A percentile compares a stretch with the other conserved stretches of the same genome.
Evolutionary conservation across 352 stramenopile genomes (phyloP).

Genomic region (Achlya hypogyna): DNA sequence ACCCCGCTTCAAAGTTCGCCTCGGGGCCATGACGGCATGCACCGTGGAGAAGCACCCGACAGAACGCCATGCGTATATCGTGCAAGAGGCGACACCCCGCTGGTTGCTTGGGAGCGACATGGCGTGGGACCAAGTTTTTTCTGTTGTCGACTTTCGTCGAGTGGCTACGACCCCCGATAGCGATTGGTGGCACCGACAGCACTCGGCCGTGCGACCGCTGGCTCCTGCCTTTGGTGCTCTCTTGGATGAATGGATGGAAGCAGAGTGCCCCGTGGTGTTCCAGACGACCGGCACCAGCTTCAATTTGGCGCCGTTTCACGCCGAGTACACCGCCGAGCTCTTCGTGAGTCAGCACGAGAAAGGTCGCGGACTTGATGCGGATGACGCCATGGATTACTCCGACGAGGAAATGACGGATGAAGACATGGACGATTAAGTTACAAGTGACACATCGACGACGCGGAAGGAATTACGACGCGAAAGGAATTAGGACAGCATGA

Average conservation of each 20-base stretch:
- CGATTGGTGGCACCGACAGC: background rate
- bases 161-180: background rate
- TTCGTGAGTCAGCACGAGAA: background rate
- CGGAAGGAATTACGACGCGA: too few species aligned
- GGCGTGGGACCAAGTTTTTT: background rate
- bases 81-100: background rate
- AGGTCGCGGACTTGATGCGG: background rate
- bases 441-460: too few species aligned
- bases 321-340: background rate
- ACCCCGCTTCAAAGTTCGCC: background rate
- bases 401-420: background rate
- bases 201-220: background rate
- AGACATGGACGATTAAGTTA: background rate
- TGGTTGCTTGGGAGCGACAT: background rate
- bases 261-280: background rate
- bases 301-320: background rate
- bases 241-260: background rate
- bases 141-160: background rate
- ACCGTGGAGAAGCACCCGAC: background rate
- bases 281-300: background rate
- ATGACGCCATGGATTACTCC: background rate
- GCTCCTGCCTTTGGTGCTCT: background rate
- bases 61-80: background rate
- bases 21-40: background rate
- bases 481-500: too few species aligned